Base-by-base conservation (phyloP, 2,329 filamentous ascomycete species). In the Clarireedia hainanense region DNA sequence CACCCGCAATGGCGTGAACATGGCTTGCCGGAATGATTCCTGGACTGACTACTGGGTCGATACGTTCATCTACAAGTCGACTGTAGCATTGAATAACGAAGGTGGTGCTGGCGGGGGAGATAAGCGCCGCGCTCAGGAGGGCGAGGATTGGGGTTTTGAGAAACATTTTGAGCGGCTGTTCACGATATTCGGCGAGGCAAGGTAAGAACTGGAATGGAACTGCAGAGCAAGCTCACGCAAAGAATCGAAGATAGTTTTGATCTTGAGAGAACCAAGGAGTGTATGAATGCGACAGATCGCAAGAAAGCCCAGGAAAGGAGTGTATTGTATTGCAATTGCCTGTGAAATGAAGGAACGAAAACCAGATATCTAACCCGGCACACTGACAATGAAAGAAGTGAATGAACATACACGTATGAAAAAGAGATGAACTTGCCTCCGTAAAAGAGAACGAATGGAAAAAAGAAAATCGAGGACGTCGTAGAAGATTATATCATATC, bases 1-100 rank as follows among this genome's bases (percentile, higher is more conserved):
- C 60, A 4, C 60, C 56, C 34, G 52, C 58, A 23, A 63, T 55
- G 36, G 61, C 58, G 55, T 63, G 61, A 6, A 63, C 52, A 51
- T 63, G 60, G 20, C 58, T 45, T 17, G 60, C 57, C 2, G 60
- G 60, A 20, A 47, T 15, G 3, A 54, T 45, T 45, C 58, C 60
- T 6, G 61, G 56, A n/a, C 55, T 55, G 14, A 57, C 60, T 7
- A 63, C 47, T 23, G 61, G 61, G 24, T 63, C 61, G 10, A 60
- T 50, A 23, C 61, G 60, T 49, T 60, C 61, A 36, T 57, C 59
- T 10, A 56, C 51, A 5, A 63, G 58, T 30, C 57, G 58, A 17
- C 57, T 60, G 43, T 60, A 62, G 27, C 53, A 55, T 37, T 55
- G 53, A 10, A 55, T 46, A 4, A 51, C 47, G 27, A 55, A 55